Evolutionary conservation across 768 basidiomycete species (phyloP).

Genomic region (Terana coerulea): DNA sequence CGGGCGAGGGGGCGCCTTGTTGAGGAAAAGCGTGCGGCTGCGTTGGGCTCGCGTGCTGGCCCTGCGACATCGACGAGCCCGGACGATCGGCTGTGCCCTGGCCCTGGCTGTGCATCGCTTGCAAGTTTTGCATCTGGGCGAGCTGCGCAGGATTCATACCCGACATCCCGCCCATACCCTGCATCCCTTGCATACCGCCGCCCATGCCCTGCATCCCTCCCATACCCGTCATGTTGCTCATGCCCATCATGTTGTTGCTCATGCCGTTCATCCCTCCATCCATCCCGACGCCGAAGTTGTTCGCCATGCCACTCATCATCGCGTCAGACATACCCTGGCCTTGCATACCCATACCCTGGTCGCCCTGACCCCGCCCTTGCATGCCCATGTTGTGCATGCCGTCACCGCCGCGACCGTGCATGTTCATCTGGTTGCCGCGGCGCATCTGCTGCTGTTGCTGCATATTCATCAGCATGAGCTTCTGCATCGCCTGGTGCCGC

Average conservation of each 20-base stretch:
- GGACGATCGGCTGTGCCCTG: slow-evolving; percentile 2
- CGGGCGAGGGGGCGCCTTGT: slow-evolving; percentile 1
- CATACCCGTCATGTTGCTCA: not conserved
- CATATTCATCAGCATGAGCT: slow-evolving; percentile 1
- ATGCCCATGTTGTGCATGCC: not conserved
- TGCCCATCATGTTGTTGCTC: slow-evolving; percentile 4
- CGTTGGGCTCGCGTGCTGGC: slow-evolving; percentile 12
- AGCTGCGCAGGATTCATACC: slow-evolving; percentile 16
- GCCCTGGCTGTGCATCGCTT: slow-evolving; percentile 13
- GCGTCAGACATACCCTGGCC: slow-evolving; percentile 7
- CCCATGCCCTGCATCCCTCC: slow-evolving; percentile 9
- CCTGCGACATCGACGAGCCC: slow-evolving; percentile 2
- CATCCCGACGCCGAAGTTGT: no score
- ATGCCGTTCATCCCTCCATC: slow-evolving; percentile 15
- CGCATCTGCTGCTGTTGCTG: slow-evolving; percentile 21
- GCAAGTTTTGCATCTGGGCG: slow-evolving; percentile 21
- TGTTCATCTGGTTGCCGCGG: slow-evolving; percentile 7
- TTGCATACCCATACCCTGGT: not conserved
- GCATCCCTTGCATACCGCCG: slow-evolving; percentile 3
- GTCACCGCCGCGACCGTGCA: no score
- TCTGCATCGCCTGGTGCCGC: slow-evolving; percentile 24
- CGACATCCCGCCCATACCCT: slow-evolving; percentile 12
- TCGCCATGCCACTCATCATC: not conserved
- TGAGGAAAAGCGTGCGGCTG: slow-evolving; percentile 3
- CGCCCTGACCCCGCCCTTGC: not conserved